Conservation (phyloP, 2,329 filamentous ascomycete genomes). For the Colletotrichum filicis region DNA sequence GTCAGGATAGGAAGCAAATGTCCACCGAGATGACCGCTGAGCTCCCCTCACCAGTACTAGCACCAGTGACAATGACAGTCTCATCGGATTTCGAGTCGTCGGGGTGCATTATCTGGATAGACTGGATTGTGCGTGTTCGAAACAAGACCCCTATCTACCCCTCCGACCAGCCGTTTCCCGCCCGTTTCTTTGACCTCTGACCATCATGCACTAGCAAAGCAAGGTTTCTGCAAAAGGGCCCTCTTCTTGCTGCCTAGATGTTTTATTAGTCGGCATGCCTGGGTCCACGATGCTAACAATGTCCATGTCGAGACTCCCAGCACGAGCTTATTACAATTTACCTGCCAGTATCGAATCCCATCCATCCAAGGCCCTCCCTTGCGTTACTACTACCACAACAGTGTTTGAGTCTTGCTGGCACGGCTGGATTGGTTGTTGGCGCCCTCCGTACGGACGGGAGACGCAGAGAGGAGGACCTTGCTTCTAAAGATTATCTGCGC, state of each 20-base stretch:
- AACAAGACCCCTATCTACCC: slow-evolving; percentile 21
- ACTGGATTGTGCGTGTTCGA: slow-evolving; percentile 6
- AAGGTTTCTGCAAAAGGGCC: neutral
- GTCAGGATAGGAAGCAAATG: neutral
- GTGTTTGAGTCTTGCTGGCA: neutral
- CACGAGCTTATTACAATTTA: neutral
- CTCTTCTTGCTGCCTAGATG: neutral
- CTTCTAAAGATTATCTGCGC: neutral
- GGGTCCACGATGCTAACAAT: neutral
- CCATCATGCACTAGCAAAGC: neutral
- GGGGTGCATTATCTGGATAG: neutral
- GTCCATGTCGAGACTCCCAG: neutral
- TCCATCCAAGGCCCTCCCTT: neutral
- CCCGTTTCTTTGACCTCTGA: slow-evolving; percentile 13
- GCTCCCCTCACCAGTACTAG: too few species aligned
- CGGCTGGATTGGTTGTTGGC: slow-evolving; percentile 3
- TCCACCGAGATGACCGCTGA: neutral
- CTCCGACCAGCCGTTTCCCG: slow-evolving; percentile 14
- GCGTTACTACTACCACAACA: neutral
- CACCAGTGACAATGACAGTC: neutral
- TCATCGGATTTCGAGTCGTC: neutral
- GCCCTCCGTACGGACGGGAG: neutral
- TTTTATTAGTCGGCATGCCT: neutral
- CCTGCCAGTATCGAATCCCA: neutral
- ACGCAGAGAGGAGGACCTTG: neutral